phyloP scores from a whole-genome alignment of 371 early-diverging fungal genomes.

The Syncephalastrum racemosum region DNA sequence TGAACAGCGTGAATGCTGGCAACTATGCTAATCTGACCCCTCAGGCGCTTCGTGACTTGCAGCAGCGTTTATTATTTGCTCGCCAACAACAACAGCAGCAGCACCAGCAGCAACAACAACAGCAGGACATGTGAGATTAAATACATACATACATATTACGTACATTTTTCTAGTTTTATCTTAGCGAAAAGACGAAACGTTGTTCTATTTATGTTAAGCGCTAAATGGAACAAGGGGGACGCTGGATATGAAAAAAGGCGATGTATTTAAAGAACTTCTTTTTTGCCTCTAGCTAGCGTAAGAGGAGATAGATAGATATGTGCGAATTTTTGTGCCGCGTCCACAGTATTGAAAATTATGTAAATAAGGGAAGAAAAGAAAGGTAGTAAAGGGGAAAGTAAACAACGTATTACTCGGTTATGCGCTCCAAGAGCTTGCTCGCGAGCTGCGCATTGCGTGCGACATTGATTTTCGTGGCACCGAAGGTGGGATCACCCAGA shows the following conservation, averaged over 20 bases:
- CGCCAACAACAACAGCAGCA: slow-evolving; percentile 48
- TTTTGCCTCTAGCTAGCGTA: too few relatives aligned
- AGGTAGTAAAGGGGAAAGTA: neutral
- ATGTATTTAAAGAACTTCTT: too few relatives aligned
- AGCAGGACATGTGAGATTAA: slow-evolving; percentile 9
- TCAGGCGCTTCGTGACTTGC: slow-evolving; percentile 32
- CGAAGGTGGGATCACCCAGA: slow-evolving; percentile 42
- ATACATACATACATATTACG: neutral
- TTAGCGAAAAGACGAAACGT: too few relatives aligned
- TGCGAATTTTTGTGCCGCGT: too few relatives aligned
- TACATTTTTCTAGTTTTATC: too few relatives aligned
- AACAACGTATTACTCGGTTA: slow-evolving; percentile 40
- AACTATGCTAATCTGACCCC: slow-evolving; percentile 27
- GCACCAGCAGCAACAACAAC: slow-evolving; percentile 42
- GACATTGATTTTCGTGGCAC: slow-evolving; percentile 45
- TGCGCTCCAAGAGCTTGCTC: slow-evolving; percentile 56
- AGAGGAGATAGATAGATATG: too few relatives aligned
- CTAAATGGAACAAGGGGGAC: too few relatives aligned
- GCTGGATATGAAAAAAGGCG: too few relatives aligned
- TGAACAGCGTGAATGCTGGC: slow-evolving; percentile 8
- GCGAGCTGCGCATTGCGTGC: slow-evolving; percentile 53
- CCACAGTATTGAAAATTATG: too few relatives aligned
- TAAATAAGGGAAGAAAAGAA: slow-evolving; percentile 1
- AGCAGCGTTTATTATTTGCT: slow-evolving; percentile 28
- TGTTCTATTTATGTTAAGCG: too few relatives aligned